Percentiles rank a stretch among this genome's conserved stretches.
phyloP scores from a whole-genome alignment of 768 basidiomycete species.

The Boletus coccyginus region DNA sequence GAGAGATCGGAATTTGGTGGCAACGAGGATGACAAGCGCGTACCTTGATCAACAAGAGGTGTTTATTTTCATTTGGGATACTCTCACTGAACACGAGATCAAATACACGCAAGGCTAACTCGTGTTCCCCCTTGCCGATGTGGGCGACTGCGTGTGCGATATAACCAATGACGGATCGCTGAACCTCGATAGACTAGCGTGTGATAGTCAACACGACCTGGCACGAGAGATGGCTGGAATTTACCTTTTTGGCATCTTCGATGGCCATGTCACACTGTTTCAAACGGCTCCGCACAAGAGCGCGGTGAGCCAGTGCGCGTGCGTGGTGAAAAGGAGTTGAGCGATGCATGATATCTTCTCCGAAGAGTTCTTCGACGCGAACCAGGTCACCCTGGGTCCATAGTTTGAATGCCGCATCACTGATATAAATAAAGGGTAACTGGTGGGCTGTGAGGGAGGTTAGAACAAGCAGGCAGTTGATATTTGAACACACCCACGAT shows the following conservation, averaged over 20 bases:
- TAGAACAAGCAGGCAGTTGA: neutral
- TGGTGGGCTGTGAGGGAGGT: neutral
- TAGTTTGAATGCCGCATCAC: neutral
- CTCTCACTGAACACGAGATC: slow-evolving; percentile 2
- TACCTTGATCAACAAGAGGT: slow-evolving; percentile 12
- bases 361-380: neutral
- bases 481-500: neutral
- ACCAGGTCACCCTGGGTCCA: neutral
- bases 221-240: accelerated
- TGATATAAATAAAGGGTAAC: slow-evolving; percentile 2
- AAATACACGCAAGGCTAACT: neutral
- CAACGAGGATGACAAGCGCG: neutral
- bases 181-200: slow-evolving; percentile 3
- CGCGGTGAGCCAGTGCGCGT: neutral
- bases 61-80: neutral
- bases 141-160: no score
- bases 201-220: neutral
- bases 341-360: neutral
- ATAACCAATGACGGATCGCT: neutral
- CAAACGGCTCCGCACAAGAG: neutral
- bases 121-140: no score
- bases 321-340: neutral
- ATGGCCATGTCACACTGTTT: neutral
- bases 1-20: no score
- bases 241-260: slow-evolving; percentile 7